Base-by-base conservation (phyloP, 805 yeast genomes). In the Nakazawaea holstii region DNA sequence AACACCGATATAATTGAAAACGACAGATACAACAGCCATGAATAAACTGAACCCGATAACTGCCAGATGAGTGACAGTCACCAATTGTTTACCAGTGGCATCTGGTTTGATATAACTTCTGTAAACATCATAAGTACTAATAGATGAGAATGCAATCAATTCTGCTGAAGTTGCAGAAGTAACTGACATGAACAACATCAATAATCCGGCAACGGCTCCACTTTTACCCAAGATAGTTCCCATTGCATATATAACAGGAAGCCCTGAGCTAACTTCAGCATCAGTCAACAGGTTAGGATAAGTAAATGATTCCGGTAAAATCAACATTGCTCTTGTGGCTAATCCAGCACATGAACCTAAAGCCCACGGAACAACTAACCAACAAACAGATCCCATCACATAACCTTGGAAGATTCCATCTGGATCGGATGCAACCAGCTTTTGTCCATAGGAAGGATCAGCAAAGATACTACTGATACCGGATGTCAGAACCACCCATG, bases 91-190 rank as follows among this genome's bases (percentile, higher is more conserved):
- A 29, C 73, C 74, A 3, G 65, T 52, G 3, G 76, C 76, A 7
- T 55, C 40, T 10, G 72, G 73, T 17, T 68, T 66, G 45, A 69
- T 54, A 50, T 71, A 72, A 6, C 61, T 58, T 55, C 68, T 62
- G 55, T 67, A 71, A 31, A 72, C 54, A 51, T 71, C 76, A 53
- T 68, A 70, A 1, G 74, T 66, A 4, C 58, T 42, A 10, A 70
- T 62, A 1, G 73, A 65, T 0, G 73, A 65, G 48, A 69, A 62
- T 3, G 73, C 74, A 51, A 70, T 67, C 43, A 69, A 54, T 48
- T 70, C 74, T 4, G 74, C 72, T 14, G 71, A 65, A 35, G 67
- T 57, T 2, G 76, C 73, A 13, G 73, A 66, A 3, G 76, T 71
- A 17, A 66, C 73, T 28, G 74, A 61, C 72, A 70, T 65, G 55